Evolutionary conservation across 345 rosid genomes (phyloP), one percentile per base, ranked within the genome.

Genomic region (Citrus hindsii): DNA sequence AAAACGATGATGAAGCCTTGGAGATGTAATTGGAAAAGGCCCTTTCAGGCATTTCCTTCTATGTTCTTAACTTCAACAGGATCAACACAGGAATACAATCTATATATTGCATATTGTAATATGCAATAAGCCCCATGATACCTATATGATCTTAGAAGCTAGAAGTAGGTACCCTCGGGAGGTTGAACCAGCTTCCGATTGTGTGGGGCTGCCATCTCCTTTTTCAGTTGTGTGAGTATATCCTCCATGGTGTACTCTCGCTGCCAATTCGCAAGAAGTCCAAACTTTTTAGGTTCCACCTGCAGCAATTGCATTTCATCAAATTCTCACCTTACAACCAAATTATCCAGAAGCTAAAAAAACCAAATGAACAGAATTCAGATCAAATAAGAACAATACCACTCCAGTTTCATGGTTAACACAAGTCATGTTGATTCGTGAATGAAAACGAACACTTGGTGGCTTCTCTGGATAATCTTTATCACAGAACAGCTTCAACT

Each of bases 401-500:
- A 89, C 94, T 85, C 98, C 98, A 40, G 94, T 92, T 89, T 94
- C 98, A 71, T 93, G 98, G 89, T 89, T 92, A 79, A 95, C 97
- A 76, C 97, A 93, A 71, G 92, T 89, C 97, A 94, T 90, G 80
- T 94, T 94, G 81, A 94, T 83, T 75, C 98, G 93, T 66, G 98
- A 93, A 84, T 95, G 98, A 80, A 93, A 95, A 76, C 98, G 94
- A 75, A 93, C 98, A 64, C 86, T 95, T 22, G 98, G 98, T 67
- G 98, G 98, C 88, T 90, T 95, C 88, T 95, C 97, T 0, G 98
- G 98, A 82, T 95, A 95, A 82, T 95, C 98, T 87, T 95, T 93
- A 84, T 93, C 98, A 13, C 98, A 95, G 85, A 95, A 95, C 80
- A 93, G 95, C 94, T 95, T 95, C 91, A 95, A 85, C 84, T 93